Percentiles rank a stretch among this genome's conserved stretches.
Conservation (phyloP, 108 stramenopile genomes). For the Schizochytrium sp. region DNA sequence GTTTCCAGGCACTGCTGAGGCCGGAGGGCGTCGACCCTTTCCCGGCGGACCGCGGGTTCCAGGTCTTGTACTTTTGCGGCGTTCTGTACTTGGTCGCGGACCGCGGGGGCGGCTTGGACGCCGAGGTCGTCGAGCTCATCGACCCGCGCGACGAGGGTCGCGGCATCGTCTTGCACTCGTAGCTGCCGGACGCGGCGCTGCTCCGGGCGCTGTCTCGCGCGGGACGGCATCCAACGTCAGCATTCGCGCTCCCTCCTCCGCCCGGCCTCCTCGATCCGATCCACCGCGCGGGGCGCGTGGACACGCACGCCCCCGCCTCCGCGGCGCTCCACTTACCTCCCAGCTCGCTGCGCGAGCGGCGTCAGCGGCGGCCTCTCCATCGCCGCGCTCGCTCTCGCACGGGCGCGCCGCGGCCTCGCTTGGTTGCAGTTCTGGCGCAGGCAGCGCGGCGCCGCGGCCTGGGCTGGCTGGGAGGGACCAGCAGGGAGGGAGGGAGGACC, state of each 20-base stretch:
- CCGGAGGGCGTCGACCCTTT: not conserved
- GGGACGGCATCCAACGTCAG: not conserved
- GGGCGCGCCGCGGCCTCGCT: no score
- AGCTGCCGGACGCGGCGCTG: not conserved
- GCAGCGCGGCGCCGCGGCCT: no score
- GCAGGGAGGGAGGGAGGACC: no score
- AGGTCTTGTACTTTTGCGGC: not conserved
- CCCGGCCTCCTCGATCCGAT: no score
- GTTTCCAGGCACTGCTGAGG: not conserved
- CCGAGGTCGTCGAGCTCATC: not conserved
- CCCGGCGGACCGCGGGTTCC: not conserved
- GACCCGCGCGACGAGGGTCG: not conserved
- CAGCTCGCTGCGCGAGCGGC: not conserved
- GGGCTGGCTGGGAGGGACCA: no score
- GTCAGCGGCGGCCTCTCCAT: conserved; percentile 15
- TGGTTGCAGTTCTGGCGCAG: no score
- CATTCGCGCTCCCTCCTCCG: no score
- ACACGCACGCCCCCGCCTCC: no score
- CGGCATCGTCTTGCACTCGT: not conserved
- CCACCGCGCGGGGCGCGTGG: no score
- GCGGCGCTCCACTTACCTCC: not conserved
- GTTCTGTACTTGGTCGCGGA: not conserved
- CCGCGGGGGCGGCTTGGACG: not conserved
- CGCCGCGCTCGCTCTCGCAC: no score
- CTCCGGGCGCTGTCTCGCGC: not conserved